Evolutionary conservation across 768 basidiomycete species (phyloP).

Genomic region (Psilocybe cyanescens): DNA sequence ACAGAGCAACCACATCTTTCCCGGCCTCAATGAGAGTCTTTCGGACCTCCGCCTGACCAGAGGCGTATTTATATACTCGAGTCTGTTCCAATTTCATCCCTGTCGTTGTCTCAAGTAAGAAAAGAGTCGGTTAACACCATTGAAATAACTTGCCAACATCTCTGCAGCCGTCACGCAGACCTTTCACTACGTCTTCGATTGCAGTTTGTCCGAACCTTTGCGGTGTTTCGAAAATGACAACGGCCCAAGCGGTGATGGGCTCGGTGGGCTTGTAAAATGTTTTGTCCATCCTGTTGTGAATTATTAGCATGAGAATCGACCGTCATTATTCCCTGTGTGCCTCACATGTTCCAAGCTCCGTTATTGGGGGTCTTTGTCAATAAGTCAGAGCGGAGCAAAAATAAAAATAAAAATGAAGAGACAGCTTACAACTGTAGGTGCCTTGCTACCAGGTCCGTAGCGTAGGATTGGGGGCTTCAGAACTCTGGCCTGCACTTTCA

Average conservation of each 20-base stretch:
- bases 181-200: constrained; percentile 57
- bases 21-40: constrained; percentile 60
- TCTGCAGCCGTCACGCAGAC: constrained; percentile 49
- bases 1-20: constrained; percentile 42
- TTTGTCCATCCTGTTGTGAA: constrained; percentile 63
- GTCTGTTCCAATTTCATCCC: constrained; percentile 60
- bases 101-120: constrained; percentile 26
- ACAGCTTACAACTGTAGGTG: constrained; percentile 56
- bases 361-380: constrained; percentile 55
- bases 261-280: constrained; percentile 60
- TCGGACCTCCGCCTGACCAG: constrained; percentile 57
- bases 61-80: constrained; percentile 56
- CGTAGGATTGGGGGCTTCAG: constrained; percentile 65
- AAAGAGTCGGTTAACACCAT: not conserved
- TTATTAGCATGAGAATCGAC: not conserved
- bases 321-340: not conserved
- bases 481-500: constrained; percentile 64
- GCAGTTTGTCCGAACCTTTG: constrained; percentile 53
- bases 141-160: constrained; percentile 56
- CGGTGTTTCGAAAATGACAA: constrained; percentile 69
- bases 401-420: not conserved
- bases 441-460: constrained; percentile 63
- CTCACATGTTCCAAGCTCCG: constrained; percentile 81
- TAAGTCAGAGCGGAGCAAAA: not conserved
- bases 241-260: constrained; percentile 58